Evolutionary conservation across 78 protist genomes (phyloP).

Genomic region (Dictyostelium intermedium): DNA sequence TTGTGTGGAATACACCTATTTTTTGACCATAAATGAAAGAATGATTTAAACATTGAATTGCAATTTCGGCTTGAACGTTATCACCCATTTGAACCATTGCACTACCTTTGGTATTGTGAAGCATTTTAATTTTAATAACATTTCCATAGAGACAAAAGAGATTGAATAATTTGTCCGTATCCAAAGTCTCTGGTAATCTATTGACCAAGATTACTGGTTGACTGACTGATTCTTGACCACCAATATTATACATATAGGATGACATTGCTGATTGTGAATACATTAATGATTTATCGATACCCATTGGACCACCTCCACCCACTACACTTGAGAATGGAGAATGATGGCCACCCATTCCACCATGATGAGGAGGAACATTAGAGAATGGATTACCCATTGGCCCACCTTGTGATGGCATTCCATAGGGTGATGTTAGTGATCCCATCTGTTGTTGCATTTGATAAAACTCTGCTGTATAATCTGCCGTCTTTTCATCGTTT

Average conservation of each 20-base stretch:
- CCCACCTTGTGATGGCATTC: background rate
- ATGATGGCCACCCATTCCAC: background rate
- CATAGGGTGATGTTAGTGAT: background rate
- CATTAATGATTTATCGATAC: background rate
- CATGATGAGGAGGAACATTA: background rate
- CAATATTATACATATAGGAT: background rate
- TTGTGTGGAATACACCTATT: conserved; percentile 23
- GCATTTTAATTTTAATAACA: conserved; percentile 63
- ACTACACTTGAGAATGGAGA: background rate
- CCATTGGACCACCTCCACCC: background rate
- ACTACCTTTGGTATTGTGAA: conserved; percentile 41
- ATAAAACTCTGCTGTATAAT: conserved; percentile 45
- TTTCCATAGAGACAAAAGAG: conserved; percentile 79
- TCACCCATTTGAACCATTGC: conserved; percentile 76
- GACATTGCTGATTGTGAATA: background rate
- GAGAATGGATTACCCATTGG: background rate
- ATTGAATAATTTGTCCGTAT: conserved; percentile 58
- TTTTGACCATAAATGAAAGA: conserved; percentile 49
- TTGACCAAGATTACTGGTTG: conserved; percentile 58
- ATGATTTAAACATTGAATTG: conserved; percentile 45
- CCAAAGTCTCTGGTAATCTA: conserved; percentile 47
- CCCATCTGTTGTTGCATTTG: background rate
- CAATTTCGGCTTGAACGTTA: conserved; percentile 58
- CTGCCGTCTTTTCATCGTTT: conserved; percentile 73
- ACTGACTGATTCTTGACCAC: background rate